phyloP scores from a whole-genome alignment of 2,329 filamentous ascomycete genomes.

The Diplocarpon mali region DNA sequence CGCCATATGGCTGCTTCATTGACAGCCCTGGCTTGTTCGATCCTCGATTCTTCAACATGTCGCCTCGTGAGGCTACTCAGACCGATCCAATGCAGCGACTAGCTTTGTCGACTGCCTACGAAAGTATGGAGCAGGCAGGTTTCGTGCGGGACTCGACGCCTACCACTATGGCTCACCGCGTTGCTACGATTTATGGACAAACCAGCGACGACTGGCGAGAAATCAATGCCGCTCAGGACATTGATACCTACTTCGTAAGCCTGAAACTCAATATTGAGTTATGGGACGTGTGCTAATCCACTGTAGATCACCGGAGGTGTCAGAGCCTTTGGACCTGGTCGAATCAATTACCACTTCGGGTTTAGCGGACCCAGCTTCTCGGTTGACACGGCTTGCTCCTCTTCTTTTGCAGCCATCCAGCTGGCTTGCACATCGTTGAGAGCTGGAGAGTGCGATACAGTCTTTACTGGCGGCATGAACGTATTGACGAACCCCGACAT shows the following conservation, averaged over 20 bases:
- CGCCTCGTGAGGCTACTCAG: conserved; percentile 64
- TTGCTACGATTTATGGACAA: conserved; percentile 18
- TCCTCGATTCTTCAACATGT: conserved; percentile 79
- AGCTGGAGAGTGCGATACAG: conserved; percentile 14
- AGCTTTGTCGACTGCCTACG: conserved; percentile 57
- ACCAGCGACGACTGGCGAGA: conserved; percentile 17
- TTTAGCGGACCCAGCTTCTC: conserved; percentile 28
- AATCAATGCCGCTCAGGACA: conserved; percentile 12
- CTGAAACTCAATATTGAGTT: too few relatives aligned
- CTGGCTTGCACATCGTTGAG: conserved; percentile 15
- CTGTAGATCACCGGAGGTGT: conserved; percentile 10
- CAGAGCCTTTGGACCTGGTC: conserved; percentile 22
- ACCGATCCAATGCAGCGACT: conserved; percentile 72
- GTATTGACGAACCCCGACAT: conserved; percentile 12
- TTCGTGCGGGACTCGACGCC: conserved; percentile 38
- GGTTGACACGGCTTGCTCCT: conserved; percentile 30
- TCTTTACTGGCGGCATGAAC: conserved; percentile 17
- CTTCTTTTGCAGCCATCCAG: conserved; percentile 26
- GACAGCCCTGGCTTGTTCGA: conserved; percentile 67
- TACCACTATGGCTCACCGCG: conserved; percentile 30
- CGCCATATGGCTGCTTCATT: conserved; percentile 58
- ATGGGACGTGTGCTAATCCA: too few relatives aligned
- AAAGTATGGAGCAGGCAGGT: conserved; percentile 68
- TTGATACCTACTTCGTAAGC: conserved; percentile 13
- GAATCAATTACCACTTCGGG: conserved; percentile 31